Conservation (phyloP, 768 basidiomycete species). For the Trametes meyenii region DNA sequence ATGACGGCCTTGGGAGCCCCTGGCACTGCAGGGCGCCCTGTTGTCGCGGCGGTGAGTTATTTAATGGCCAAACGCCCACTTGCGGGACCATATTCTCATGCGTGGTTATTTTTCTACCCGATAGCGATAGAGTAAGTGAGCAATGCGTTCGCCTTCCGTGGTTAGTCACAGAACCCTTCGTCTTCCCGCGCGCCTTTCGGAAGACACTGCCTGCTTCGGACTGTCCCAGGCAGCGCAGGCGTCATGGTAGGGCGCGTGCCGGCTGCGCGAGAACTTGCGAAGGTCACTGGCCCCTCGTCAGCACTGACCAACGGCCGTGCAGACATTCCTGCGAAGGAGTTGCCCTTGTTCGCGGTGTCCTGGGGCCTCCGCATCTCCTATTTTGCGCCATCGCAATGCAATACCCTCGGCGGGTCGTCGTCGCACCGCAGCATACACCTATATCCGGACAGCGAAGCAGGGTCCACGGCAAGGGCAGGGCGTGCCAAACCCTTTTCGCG, state of each 20-base stretch:
- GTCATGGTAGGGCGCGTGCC: background rate
- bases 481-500: slow-evolving; percentile 1
- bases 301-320: no score
- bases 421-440: background rate
- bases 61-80: background rate
- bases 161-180: background rate
- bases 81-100: slow-evolving; percentile 1
- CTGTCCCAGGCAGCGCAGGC: background rate
- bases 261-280: background rate
- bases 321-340: background rate
- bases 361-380: background rate
- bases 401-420: background rate
- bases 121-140: slow-evolving; percentile 13
- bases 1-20: no score
- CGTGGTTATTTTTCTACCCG: slow-evolving; percentile 1
- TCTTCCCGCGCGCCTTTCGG: slow-evolving; percentile 7
- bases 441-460: slow-evolving; percentile 14
- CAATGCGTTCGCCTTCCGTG: background rate
- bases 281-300: background rate
- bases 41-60: background rate
- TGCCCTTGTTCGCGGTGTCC: background rate
- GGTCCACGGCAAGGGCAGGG: background rate
- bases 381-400: background rate
- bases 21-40: background rate
- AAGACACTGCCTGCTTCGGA: background rate